A percentile compares a stretch with the other conserved stretches of the same genome.
phyloP scores from a whole-genome alignment of 805 yeast genomes.

The Cyberlindnera meyerae region DNA sequence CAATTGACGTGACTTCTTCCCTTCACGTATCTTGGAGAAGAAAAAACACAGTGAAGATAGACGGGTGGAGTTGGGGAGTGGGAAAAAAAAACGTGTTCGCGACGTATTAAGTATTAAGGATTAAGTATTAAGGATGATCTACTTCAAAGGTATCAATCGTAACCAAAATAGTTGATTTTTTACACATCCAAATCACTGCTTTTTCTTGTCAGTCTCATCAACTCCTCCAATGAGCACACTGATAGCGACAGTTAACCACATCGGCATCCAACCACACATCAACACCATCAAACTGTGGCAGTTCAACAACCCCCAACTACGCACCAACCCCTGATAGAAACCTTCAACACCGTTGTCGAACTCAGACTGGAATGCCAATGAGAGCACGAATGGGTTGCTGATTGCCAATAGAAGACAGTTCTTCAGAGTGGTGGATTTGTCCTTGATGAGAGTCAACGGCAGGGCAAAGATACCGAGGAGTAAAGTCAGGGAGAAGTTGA shows the following conservation, averaged over 20 bases:
- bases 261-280: slow-evolving; percentile 74
- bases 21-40: no score
- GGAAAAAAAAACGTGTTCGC: no score
- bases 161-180: no score
- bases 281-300: slow-evolving; percentile 85
- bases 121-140: no score
- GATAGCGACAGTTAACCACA: slow-evolving; percentile 53
- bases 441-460: slow-evolving; percentile 62
- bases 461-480: slow-evolving; percentile 61
- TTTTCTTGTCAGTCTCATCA: slow-evolving; percentile 8
- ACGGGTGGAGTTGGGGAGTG: no score
- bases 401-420: slow-evolving; percentile 1
- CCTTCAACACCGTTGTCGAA: slow-evolving; percentile 18
- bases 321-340: slow-evolving; percentile 45
- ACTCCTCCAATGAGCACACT: slow-evolving; percentile 17
- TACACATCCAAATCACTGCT: slow-evolving; percentile 1
- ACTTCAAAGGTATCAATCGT: no score
- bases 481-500: slow-evolving; percentile 81
- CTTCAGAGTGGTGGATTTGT: background rate
- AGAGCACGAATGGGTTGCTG: background rate
- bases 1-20: no score
- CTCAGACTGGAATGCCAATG: slow-evolving; percentile 4
- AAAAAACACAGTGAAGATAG: no score
- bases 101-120: no score
- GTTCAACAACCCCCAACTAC: slow-evolving; percentile 63